Percentiles rank a stretch among this genome's conserved stretches.
Evolutionary conservation across 805 yeast genomes (phyloP).

Genomic region (Metschnikowia cerradonensis): DNA sequence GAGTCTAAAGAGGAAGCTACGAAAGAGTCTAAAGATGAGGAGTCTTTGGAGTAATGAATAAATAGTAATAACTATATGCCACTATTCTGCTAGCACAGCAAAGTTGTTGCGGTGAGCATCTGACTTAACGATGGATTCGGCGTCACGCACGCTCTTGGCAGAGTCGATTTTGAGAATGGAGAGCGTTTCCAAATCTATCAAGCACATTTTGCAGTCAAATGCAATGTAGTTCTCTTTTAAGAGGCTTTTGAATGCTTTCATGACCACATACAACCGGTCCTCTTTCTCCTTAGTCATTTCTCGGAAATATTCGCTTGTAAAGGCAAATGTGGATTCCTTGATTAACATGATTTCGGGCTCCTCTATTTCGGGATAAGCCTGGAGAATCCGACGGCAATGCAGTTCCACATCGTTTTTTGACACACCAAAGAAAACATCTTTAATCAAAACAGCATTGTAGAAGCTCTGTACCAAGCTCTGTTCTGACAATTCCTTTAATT

Average conservation of each 20-base stretch:
- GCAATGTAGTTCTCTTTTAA: constrained; percentile 44
- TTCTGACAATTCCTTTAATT: constrained; percentile 21
- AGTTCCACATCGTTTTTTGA: constrained; percentile 43
- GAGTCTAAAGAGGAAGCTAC: neutral
- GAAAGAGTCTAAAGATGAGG: neutral
- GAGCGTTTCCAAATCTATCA: constrained; percentile 30
- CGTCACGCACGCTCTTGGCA: neutral
- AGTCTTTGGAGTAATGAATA: neutral
- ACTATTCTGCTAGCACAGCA: constrained; percentile 8
- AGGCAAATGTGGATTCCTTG: constrained; percentile 38
- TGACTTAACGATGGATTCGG: neutral
- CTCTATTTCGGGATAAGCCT: constrained; percentile 19
- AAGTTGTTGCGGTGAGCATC: constrained; percentile 4
- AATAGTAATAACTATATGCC: neutral
- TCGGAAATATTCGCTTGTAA: constrained; percentile 33
- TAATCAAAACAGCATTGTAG: constrained; percentile 53
- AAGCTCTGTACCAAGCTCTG: constrained; percentile 26
- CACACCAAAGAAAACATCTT: constrained; percentile 51
- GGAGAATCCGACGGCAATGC: constrained; percentile 22
- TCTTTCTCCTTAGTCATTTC: constrained; percentile 38
- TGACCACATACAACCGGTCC: constrained; percentile 38
- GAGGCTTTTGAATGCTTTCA: constrained; percentile 29
- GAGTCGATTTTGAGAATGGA: constrained; percentile 17
- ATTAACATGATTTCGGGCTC: constrained; percentile 38
- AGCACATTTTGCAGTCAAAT: constrained; percentile 45